Base-by-base conservation (phyloP, 2,329 filamentous ascomycete species). In the Colletotrichum ledebouriae region DNA sequence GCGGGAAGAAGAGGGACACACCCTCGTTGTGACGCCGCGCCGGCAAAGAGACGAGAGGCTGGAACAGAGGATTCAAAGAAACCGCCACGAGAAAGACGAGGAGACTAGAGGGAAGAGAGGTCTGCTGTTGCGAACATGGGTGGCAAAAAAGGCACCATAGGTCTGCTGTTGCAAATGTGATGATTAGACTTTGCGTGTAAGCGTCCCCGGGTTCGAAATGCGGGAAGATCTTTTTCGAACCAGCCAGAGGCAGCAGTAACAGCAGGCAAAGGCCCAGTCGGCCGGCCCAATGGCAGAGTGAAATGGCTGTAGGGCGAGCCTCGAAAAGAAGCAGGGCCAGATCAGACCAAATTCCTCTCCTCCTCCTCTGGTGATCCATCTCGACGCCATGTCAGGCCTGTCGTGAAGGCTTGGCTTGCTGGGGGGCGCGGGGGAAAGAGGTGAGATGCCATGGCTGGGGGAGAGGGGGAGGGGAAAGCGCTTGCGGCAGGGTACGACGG, bases 101-200 rank as follows among this genome's bases (percentile, higher is more conserved):
- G 25, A 25, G 4, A 39, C 34, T 3, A 13, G 34, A 39, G 34
- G 34, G 6, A 13, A 39, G 37, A 39, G 6, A 29, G 3, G 20
- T 17, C 17, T 17, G 17, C 17, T 17, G 17, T 17, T 17, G 17
- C 17, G 17, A 17, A 17, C 17, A 17, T 17, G 17, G 17, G 17
- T 17, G 17, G 17, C 17, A 17, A 17, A 17, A 17, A 17, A 17
- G 1, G 17, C 17, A 17, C 17, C 17, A 17, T 17, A 17, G 17
- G 17, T 2, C 17, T 25, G 33, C 41, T 34, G 29, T 12, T 33
- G 34, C 41, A 62, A 37, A 41, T 25, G 34, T 49, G 34, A 29
- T 37, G 34, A 34, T 56, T 66, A 56, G 59, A 50, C 59, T 66
- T 63, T 66, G 50, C 34, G 49, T 33, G 42, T 17, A 42, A 56